Base-by-base conservation (phyloP, 495 filamentous ascomycete species). In the Apodospora peruviana region DNA sequence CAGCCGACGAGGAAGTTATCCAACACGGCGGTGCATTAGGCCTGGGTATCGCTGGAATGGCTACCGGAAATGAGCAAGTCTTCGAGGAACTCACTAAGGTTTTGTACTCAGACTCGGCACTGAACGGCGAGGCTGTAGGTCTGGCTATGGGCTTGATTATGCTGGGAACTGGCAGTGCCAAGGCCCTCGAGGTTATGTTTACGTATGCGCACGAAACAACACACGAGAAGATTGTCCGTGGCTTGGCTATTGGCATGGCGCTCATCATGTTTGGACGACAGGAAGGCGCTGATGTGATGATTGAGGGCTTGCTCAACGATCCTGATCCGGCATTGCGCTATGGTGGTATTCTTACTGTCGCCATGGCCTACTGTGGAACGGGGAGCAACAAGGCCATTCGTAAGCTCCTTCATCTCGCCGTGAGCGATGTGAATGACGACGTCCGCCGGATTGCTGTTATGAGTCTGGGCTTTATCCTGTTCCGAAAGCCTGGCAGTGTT, bases 371-470 rank as follows among this genome's bases (percentile, higher is more conserved):
- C 68, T 96, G 91, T 68, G 94, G 94, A 29, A 95, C 85, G 43
- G 87, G 91, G 18, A 95, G 89, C 81, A 99, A 99, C 77, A 96
- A 97, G 75, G 94, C 94, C 21, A 90, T 99, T 25, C 88, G 94
- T 36, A 91, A 93, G 66, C 79, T 99, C n/a, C 82, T 99, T 5
- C 94, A 99, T 57, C 84, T 93, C 45, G 94, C 94, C 50, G 94
- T 99, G 37, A 96, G 90, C 68, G 94, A 99, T 72, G 94, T 97
- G 40, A 96, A 89, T 56, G 94, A 99, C 59, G 94, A 99, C 69
- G 94, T 99, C 23, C 86, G 94, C 51, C 80, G 94, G 50, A 84
- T 93, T 46, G 93, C 94, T n/a, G 94, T 99, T 43, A 90, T 99
- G 87, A 91, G 87, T 69, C 80, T 99, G 55, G 94, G 94, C 32